These are phyloP conservation scores for Acrocalymma vagum DNA, from an alignment of 2,329 filamentous ascomycete species.

Conservation along the genomic window DNA sequence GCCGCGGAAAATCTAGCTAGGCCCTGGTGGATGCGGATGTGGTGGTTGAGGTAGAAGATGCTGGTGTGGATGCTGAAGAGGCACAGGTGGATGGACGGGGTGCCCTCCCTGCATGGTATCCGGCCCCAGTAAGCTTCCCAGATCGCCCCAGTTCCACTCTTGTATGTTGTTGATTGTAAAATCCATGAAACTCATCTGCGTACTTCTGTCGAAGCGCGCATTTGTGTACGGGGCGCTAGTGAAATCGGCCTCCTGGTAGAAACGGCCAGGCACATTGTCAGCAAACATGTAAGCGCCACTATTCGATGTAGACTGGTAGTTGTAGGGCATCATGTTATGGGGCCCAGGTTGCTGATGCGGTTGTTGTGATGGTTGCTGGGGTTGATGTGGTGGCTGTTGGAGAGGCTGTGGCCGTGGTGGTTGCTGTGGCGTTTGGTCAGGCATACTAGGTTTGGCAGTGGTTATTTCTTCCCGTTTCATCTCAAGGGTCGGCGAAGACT, in stretches of 20 bases:
- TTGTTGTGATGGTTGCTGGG: slow-evolving; percentile 11
- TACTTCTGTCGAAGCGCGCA: slow-evolving; percentile 33
- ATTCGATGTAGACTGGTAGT: slow-evolving; percentile 32
- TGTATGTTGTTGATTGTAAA: slow-evolving; percentile 46
- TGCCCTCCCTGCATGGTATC: slow-evolving; percentile 22
- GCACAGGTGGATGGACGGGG: too few relatives aligned
- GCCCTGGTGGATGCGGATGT: slow-evolving; percentile 1
- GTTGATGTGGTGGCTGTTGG: slow-evolving; percentile 3
- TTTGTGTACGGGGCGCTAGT: slow-evolving; percentile 21
- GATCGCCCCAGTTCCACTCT: slow-evolving; percentile 46
- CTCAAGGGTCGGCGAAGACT: slow-evolving; percentile 9
- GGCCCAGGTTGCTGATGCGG: slow-evolving; percentile 17
- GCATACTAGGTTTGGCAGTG: not conserved
- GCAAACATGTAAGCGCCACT: slow-evolving; percentile 41
- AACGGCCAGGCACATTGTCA: slow-evolving; percentile 30
- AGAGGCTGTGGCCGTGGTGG: not conserved
- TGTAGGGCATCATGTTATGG: slow-evolving; percentile 22
- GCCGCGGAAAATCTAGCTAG: slow-evolving; percentile 5
- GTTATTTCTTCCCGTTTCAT: not conserved
- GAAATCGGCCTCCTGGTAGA: slow-evolving; percentile 30
- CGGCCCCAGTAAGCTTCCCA: slow-evolving; percentile 35
- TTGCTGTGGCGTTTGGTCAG: not conserved
- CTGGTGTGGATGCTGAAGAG: slow-evolving; percentile 13
- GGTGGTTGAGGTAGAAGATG: slow-evolving; percentile 13
- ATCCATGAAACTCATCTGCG: slow-evolving; percentile 46